Conservation (phyloP, 2,329 filamentous ascomycete species). For the Talaromyces sp. region DNA sequence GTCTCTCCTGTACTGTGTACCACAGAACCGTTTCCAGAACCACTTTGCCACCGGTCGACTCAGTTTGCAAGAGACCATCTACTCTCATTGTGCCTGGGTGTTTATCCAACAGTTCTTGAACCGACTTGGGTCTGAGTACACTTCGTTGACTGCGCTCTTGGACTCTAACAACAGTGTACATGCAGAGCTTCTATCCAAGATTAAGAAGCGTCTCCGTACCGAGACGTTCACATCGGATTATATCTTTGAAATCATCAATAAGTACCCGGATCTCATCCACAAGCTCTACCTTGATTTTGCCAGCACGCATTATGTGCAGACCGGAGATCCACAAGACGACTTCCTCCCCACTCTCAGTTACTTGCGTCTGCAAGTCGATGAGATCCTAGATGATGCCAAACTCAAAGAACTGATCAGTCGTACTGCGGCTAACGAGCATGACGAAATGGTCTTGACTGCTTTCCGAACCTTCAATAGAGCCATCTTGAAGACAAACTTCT, state of each 20-base stretch:
- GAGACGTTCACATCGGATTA: slow-evolving; percentile 99
- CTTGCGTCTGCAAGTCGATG: slow-evolving; percentile 62
- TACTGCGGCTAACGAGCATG: slow-evolving; percentile 86
- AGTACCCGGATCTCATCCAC: slow-evolving; percentile 82
- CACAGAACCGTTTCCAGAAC: slow-evolving; percentile 90
- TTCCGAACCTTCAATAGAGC: slow-evolving; percentile 94
- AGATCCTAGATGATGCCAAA: slow-evolving; percentile 71
- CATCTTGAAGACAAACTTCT: slow-evolving; percentile 95
- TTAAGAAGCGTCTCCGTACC: slow-evolving; percentile 90
- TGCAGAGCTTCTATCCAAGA: slow-evolving; percentile 81
- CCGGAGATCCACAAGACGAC: slow-evolving; percentile 59
- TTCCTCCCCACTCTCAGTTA: slow-evolving; percentile 69
- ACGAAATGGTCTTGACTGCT: slow-evolving; percentile 95
- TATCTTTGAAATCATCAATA: slow-evolving; percentile 93
- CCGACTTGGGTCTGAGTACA: slow-evolving; percentile 86
- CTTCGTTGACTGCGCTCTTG: slow-evolving; percentile 75
- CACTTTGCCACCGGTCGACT: slow-evolving; percentile 83
- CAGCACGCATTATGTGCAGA: slow-evolving; percentile 74
- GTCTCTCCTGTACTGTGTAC: slow-evolving; percentile 93
- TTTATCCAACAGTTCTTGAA: slow-evolving; percentile 98
- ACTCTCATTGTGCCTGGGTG: slow-evolving; percentile 95
- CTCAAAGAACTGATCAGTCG: slow-evolving; percentile 74
- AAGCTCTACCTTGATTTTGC: slow-evolving; percentile 90
- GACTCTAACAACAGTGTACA: slow-evolving; percentile 79
- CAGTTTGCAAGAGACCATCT: slow-evolving; percentile 93